Evolutionary conservation across 768 basidiomycete genomes (phyloP).

Genomic region (Crepidotus variabilis): DNA sequence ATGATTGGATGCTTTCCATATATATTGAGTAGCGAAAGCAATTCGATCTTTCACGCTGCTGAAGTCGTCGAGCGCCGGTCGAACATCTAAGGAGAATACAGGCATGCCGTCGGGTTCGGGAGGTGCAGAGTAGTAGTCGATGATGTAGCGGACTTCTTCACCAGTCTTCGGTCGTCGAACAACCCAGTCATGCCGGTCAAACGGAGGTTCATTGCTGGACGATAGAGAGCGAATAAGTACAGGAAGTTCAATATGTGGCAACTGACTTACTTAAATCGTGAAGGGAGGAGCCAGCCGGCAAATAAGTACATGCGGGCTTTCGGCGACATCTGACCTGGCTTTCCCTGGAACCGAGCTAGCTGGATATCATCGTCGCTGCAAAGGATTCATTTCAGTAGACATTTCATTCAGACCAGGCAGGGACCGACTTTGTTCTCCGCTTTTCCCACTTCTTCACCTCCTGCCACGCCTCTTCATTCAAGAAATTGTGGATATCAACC

Average conservation of each 20-base stretch:
- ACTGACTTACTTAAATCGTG: slow-evolving; percentile 72
- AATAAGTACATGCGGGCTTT: slow-evolving; percentile 87
- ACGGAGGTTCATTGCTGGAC: slow-evolving; percentile 82
- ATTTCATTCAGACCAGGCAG: neutral
- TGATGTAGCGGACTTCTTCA: slow-evolving; percentile 90
- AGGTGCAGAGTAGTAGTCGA: slow-evolving; percentile 97
- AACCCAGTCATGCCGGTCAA: slow-evolving; percentile 98
- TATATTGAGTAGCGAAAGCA: slow-evolving; percentile 61
- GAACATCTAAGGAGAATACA: slow-evolving; percentile 92
- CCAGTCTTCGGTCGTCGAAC: slow-evolving; percentile 77
- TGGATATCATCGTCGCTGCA: slow-evolving; percentile 64
- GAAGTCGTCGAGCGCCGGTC: slow-evolving; percentile 88
- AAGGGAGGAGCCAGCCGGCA: slow-evolving; percentile 87
- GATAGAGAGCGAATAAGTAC: slow-evolving; percentile 2
- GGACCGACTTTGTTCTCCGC: slow-evolving; percentile 52
- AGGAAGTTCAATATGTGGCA: neutral
- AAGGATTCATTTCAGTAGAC: neutral
- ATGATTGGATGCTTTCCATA: slow-evolving; percentile 50
- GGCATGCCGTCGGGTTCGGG: slow-evolving; percentile 88
- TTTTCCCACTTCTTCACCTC: slow-evolving; percentile 95
- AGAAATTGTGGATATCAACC: slow-evolving; percentile 97
- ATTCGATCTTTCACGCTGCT: slow-evolving; percentile 75
- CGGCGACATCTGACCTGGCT: slow-evolving; percentile 90
- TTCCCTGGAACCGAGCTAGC: slow-evolving; percentile 81
- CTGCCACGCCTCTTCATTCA: slow-evolving; percentile 96